Evolutionary conservation across 805 yeast genomes (phyloP).

Genomic region (Kuraishia hungarica): DNA sequence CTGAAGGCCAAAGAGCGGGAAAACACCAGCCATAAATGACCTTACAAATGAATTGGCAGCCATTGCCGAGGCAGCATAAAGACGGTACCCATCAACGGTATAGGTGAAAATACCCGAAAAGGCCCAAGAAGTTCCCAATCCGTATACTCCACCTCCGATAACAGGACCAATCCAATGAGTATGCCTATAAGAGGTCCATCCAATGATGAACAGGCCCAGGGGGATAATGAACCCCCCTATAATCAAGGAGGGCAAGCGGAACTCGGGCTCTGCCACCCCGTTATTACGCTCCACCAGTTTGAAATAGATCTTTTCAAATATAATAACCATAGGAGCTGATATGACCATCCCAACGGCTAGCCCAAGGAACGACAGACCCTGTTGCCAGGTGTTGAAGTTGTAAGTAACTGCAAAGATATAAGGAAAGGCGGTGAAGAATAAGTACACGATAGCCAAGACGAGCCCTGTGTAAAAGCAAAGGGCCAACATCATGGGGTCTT

Average conservation of each 20-base stretch:
- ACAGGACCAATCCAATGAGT: slow-evolving; percentile 48
- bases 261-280: slow-evolving; percentile 43
- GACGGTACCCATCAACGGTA: slow-evolving; percentile 34
- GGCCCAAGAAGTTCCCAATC: slow-evolving; percentile 35
- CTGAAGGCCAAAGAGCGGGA: slow-evolving; percentile 49
- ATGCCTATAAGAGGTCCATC: slow-evolving; percentile 46
- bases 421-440: slow-evolving; percentile 61
- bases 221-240: slow-evolving; percentile 41
- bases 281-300: slow-evolving; percentile 24
- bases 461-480: slow-evolving; percentile 51
- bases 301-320: slow-evolving; percentile 24
- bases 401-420: slow-evolving; percentile 47
- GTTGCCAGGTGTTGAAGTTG: slow-evolving; percentile 40
- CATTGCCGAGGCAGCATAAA: slow-evolving; percentile 43
- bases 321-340: slow-evolving; percentile 29
- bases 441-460: slow-evolving; percentile 49
- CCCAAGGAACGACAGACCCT: slow-evolving; percentile 60
- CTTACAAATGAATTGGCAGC: slow-evolving; percentile 45
- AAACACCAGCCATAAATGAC: slow-evolving; percentile 44
- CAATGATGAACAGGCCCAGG: slow-evolving; percentile 47
- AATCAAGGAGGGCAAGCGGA: slow-evolving; percentile 53
- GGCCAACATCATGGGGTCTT: slow-evolving; percentile 48
- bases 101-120: slow-evolving; percentile 31
- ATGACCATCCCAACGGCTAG: slow-evolving; percentile 40
- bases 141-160: slow-evolving; percentile 31